Evolutionary conservation across 2,329 filamentous ascomycete species (phyloP).

Genomic region (Colletotrichum brevisporum): DNA sequence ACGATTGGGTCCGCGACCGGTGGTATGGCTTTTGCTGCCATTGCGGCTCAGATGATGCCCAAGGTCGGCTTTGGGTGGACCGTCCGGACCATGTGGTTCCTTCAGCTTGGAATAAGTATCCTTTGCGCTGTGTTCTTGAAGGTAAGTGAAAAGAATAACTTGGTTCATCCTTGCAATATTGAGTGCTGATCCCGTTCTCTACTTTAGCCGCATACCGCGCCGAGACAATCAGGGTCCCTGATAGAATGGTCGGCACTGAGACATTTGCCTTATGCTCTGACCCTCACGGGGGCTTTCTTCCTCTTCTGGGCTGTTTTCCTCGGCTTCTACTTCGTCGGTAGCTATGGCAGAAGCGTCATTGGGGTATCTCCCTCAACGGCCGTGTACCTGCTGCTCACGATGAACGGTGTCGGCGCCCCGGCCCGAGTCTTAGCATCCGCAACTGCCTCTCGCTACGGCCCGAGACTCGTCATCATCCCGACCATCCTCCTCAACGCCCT

Average conservation of each 20-base stretch:
- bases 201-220: background rate
- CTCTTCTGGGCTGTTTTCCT: background rate
- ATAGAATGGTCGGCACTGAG: background rate
- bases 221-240: background rate
- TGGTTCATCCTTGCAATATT: too few species aligned
- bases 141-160: background rate
- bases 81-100: background rate
- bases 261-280: background rate
- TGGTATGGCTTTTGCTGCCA: background rate
- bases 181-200: background rate
- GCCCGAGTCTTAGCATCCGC: background rate
- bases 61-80: background rate
- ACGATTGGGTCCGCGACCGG: background rate
- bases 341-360: background rate
- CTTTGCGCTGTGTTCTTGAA: background rate
- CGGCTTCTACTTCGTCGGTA: background rate
- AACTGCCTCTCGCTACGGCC: background rate
- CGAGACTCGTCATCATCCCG: background rate
- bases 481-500: background rate
- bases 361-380: background rate
- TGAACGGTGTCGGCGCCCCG: background rate
- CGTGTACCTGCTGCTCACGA: background rate
- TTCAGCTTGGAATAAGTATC: background rate
- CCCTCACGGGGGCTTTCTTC: background rate
- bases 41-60: background rate